Evolutionary conservation across 2,329 filamentous ascomycete species (phyloP), one percentile per base, ranked within the genome.

Genomic region (Aspergillus nomiae): DNA sequence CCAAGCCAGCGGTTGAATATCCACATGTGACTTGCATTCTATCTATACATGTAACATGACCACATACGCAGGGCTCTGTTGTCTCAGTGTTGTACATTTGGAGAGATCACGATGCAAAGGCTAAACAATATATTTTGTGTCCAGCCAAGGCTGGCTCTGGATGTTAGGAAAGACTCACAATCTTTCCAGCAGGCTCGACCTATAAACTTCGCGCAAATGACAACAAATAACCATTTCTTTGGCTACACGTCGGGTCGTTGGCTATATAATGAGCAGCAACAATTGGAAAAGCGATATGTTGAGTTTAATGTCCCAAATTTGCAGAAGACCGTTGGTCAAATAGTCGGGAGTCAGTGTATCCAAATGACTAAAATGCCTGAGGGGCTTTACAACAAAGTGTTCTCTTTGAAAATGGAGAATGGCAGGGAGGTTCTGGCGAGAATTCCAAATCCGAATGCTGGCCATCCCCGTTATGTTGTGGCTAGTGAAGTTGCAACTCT

Each of bases 221-320:
- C 34, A 43, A 11, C 24, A 50, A 28, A 19, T 6, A 61, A 19
- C 24, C 32, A 54, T 53, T 70, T 71, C 32, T 65, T 65, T 34
- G 32, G 54, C 65, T 77, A 75, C 58, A 73, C 71, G 4, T 69
- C 70, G 58, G 75, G 74, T 28, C 67, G 75, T 51, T 77, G 74
- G 73, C 60, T 77, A 55, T 72, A 72, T 69, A 64, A 79, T 59
- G 78, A 80, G 59, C 51, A 73, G 11, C 51, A 41, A 4, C 71
- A 75, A 61, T 67, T 76, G 28, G 60, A 66, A 63, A 69, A 69
- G 26, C 70, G 76, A 45, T 72, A 73, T 60, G 53, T 66, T n/a
- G 55, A 54, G 10, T 80, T 80, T 63, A 71, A 79, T 68, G 67
- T 78, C 8, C 28, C 67, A 51, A 71, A 66, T 32, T 72, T 81